These are phyloP conservation scores for Lodderomyces oxycetoniae DNA, from an alignment of 1,139 yeast species.

Conservation along the genomic window DNA sequence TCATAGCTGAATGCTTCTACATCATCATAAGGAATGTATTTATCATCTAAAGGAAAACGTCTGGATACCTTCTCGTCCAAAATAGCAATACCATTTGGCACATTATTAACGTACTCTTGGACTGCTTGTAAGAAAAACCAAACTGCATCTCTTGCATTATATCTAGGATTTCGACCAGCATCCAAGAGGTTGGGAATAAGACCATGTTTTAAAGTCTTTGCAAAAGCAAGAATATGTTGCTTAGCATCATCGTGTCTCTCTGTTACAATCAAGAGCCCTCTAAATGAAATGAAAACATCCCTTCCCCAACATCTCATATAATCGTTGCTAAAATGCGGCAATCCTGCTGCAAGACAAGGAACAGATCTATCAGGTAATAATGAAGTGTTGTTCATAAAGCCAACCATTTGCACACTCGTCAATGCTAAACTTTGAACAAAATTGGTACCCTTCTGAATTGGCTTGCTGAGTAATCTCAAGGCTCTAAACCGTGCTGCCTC, in stretches of 20 bases:
- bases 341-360: slow-evolving; percentile 89
- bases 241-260: slow-evolving; percentile 79
- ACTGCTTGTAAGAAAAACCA: slow-evolving; percentile 90
- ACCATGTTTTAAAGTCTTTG: slow-evolving; percentile 90
- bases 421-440: slow-evolving; percentile 78
- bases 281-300: slow-evolving; percentile 82
- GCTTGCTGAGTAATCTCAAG: slow-evolving; percentile 48
- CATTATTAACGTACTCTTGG: slow-evolving; percentile 71
- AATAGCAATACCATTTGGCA: slow-evolving; percentile 64
- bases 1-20: slow-evolving; percentile 71
- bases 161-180: slow-evolving; percentile 90
- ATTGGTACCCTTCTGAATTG: slow-evolving; percentile 55
- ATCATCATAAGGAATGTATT: slow-evolving; percentile 64
- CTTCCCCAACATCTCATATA: slow-evolving; percentile 99
- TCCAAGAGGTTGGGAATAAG: slow-evolving; percentile 89
- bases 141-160: slow-evolving; percentile 94
- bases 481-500: slow-evolving; percentile 73
- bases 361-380: slow-evolving; percentile 58
- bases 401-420: slow-evolving; percentile 86
- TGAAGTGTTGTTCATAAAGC: slow-evolving; percentile 69
- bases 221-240: slow-evolving; percentile 79
- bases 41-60: slow-evolving; percentile 88
- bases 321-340: slow-evolving; percentile 86
- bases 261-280: slow-evolving; percentile 77
- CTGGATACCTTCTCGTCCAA: slow-evolving; percentile 70